Evolutionary conservation across 192 early-diverging fungal genomes (phyloP), one percentile per base, ranked within the genome.

Genomic region (Coemansia sp.): DNA sequence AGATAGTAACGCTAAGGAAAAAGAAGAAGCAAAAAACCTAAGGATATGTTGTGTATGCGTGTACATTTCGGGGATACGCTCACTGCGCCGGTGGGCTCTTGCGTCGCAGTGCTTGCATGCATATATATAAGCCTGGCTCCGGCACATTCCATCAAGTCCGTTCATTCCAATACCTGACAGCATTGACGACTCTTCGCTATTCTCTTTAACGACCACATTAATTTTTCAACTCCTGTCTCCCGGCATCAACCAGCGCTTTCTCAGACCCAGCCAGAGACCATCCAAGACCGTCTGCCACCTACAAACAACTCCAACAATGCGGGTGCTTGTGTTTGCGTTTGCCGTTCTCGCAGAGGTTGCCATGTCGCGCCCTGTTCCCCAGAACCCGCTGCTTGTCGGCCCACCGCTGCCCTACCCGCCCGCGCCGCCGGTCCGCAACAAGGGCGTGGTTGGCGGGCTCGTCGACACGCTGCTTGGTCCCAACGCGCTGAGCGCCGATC

Each of bases 261-360:
- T 32, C 24, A 47, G 60, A 48, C 47, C 11, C 11, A 16, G n/a
- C 50, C 50, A 51, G 22, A 14, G 27, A 29, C 28, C 52, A 50
- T 54, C 28, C 13, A 10, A 30, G 28, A 29, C 27, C 52, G 14
- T 14, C 4, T 19, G 27, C 6, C 11, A 2, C 6, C 28, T 54
- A 52, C 19, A 52, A 16, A 16, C 18, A 30, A 29, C 19, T 29
- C 29, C 22, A 22, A 54, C 52, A 29, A 78, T 79, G 76, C 71
- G 71, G 32, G 76, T 79, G 24, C 76, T 73, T 5, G 71, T 79
- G 24, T 63, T 64, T 51, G 71, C 76, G 23, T 79, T 79, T 53
- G 39, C 60, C 25, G 76, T 79, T 20, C 64, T 79, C 8, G 76
- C 76, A 22, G 67, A 73, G 50, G 61, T 79, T 45, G 76, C 76